Evolutionary conservation across 1,139 yeast species (phyloP).

Genomic region (Pneumocystis wakefieldiae): DNA sequence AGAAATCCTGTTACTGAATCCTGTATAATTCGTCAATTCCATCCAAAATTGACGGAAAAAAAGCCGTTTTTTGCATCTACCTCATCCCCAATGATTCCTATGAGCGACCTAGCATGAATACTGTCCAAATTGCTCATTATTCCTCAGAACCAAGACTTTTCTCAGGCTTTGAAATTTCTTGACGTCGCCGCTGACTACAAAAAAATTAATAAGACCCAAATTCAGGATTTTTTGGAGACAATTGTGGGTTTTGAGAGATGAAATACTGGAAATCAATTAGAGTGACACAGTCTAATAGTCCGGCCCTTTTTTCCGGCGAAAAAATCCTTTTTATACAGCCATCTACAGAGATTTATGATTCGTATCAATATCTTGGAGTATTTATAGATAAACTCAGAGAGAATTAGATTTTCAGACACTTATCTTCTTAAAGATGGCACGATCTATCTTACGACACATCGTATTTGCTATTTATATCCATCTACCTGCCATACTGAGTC

Average conservation of each 20-base stretch:
- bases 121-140: neutral
- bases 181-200: neutral
- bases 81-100: conserved; percentile 93
- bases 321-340: conserved; percentile 27
- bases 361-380: conserved; percentile 12
- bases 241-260: conserved; percentile 3
- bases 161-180: neutral
- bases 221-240: neutral
- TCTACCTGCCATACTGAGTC: conserved; percentile 30
- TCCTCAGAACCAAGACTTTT: neutral
- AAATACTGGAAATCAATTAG: conserved; percentile 31
- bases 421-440: conserved; percentile 48
- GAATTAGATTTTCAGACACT: conserved; percentile 37
- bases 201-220: neutral
- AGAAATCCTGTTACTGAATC: conserved; percentile 93
- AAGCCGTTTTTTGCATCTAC: conserved; percentile 2
- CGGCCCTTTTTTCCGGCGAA: conserved; percentile 32
- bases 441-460: conserved; percentile 53
- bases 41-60: neutral
- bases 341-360: conserved; percentile 25
- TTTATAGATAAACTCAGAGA: conserved; percentile 34
- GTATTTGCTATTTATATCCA: conserved; percentile 62
- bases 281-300: conserved; percentile 34
- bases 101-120: conserved; percentile 34
- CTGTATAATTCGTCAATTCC: conserved; percentile 13